Percentiles rank a stretch among this genome's conserved stretches.
Conservation (phyloP, 208 protist genomes). For the Trypanosoma vivax region DNA sequence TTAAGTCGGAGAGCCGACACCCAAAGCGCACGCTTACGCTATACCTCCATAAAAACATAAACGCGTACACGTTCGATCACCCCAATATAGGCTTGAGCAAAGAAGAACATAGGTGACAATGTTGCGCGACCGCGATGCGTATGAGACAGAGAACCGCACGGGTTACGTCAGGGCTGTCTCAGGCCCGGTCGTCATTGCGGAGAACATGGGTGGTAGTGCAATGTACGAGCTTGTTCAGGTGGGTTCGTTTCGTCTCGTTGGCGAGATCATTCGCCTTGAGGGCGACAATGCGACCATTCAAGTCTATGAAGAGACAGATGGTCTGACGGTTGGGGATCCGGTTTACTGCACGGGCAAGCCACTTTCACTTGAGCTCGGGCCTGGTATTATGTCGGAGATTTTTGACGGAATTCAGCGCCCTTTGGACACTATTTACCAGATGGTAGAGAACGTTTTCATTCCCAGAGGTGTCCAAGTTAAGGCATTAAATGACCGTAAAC, state of each 20-base stretch:
- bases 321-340: slow-evolving; percentile 99
- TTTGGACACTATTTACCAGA: slow-evolving; percentile 96
- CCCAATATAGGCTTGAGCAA: no score
- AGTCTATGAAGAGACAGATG: slow-evolving; percentile 99
- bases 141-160: slow-evolving; percentile 74
- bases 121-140: slow-evolving; percentile 51
- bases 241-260: slow-evolving; percentile 96
- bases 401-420: slow-evolving; percentile 99
- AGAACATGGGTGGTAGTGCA: slow-evolving; percentile 97
- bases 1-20: no score
- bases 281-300: slow-evolving; percentile 99
- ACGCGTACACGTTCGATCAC: no score
- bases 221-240: slow-evolving; percentile 99
- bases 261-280: slow-evolving; percentile 99
- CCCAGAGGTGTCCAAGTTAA: slow-evolving; percentile 97
- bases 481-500: slow-evolving; percentile 89
- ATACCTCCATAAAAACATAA: no score
- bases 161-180: slow-evolving; percentile 90
- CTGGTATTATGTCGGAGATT: slow-evolving; percentile 99
- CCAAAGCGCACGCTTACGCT: no score
- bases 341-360: slow-evolving; percentile 98
- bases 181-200: slow-evolving; percentile 98
- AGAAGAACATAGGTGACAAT: slow-evolving; percentile 17
- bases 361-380: slow-evolving; percentile 99
- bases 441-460: slow-evolving; percentile 97